These are phyloP conservation scores for Remersonia thermophila DNA, from an alignment of 2,329 filamentous ascomycete species.

Conservation along the genomic window DNA sequence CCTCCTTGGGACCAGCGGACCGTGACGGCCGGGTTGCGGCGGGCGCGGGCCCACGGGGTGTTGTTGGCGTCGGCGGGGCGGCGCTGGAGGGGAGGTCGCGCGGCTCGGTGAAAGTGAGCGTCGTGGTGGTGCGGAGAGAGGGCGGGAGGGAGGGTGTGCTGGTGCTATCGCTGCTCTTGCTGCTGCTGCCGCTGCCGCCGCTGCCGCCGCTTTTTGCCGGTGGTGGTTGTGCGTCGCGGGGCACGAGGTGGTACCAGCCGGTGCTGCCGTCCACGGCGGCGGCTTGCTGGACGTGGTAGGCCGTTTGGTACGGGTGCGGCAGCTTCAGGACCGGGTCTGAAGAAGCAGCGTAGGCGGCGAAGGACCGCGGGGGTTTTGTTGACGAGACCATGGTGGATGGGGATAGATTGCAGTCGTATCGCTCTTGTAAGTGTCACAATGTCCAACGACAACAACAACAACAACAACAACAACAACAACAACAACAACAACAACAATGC, in stretches of 20 bases:
- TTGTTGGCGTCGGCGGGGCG: slow-evolving; percentile 37
- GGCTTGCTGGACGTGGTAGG: slow-evolving; percentile 17
- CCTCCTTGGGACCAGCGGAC: slow-evolving; percentile 35
- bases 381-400: slow-evolving; percentile 8
- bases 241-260: slow-evolving; percentile 12
- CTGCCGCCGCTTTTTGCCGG: slow-evolving; percentile 1
- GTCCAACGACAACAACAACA: background rate
- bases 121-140: slow-evolving; percentile 17
- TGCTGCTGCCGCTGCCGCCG: too few species aligned
- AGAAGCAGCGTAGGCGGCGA: slow-evolving; percentile 16
- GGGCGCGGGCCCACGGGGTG: slow-evolving; percentile 43
- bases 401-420: background rate
- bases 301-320: slow-evolving; percentile 21
- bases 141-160: slow-evolving; percentile 10
- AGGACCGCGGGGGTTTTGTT: slow-evolving; percentile 12
- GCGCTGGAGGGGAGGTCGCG: slow-evolving; percentile 21
- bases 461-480: too few species aligned
- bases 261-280: background rate
- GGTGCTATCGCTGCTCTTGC: too few species aligned
- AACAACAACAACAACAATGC: too few species aligned
- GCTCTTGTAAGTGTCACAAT: too few species aligned
- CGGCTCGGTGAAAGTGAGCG: slow-evolving; percentile 22
- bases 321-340: slow-evolving; percentile 20
- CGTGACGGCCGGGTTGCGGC: slow-evolving; percentile 36
- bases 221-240: slow-evolving; percentile 1